phyloP scores from a whole-genome alignment of 495 filamentous ascomycete genomes.

The Neurospora tetrasperma region DNA sequence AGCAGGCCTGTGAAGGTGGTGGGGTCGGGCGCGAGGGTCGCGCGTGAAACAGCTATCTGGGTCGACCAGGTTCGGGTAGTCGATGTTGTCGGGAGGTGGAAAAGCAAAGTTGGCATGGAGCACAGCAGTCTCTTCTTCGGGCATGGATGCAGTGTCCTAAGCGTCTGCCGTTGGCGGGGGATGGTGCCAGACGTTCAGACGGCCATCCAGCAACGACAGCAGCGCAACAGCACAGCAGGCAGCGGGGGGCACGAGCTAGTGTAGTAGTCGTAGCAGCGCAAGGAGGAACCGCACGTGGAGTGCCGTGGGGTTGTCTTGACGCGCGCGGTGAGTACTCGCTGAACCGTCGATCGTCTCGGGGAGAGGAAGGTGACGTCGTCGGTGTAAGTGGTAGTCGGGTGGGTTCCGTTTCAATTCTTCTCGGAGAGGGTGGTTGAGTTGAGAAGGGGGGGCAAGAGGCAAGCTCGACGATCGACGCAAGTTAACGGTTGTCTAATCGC shows the following conservation, averaged over 20 bases:
- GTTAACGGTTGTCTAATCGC: background rate
- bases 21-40: conserved; percentile 8
- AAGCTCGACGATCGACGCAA: background rate
- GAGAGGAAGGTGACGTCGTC: background rate
- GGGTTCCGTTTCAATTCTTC: background rate
- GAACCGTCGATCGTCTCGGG: background rate
- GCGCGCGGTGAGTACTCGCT: background rate
- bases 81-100: conserved; percentile 6
- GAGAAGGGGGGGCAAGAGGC: background rate
- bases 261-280: background rate
- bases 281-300: background rate
- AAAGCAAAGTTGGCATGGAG: conserved; percentile 22
- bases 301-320: background rate
- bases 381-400: background rate
- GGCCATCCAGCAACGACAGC: conserved; percentile 18
- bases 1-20: background rate
- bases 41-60: conserved; percentile 2
- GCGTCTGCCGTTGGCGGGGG: conserved; percentile 12
- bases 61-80: conserved; percentile 7
- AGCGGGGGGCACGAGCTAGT: background rate
- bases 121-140: conserved; percentile 19
- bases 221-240: background rate
- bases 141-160: conserved; percentile 23
- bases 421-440: background rate
- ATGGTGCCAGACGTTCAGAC: conserved; percentile 11